Evolutionary conservation across 2,329 filamentous ascomycete species (phyloP), one percentile per base, ranked within the genome.

Genomic region (Penicillium brevicompactum): DNA sequence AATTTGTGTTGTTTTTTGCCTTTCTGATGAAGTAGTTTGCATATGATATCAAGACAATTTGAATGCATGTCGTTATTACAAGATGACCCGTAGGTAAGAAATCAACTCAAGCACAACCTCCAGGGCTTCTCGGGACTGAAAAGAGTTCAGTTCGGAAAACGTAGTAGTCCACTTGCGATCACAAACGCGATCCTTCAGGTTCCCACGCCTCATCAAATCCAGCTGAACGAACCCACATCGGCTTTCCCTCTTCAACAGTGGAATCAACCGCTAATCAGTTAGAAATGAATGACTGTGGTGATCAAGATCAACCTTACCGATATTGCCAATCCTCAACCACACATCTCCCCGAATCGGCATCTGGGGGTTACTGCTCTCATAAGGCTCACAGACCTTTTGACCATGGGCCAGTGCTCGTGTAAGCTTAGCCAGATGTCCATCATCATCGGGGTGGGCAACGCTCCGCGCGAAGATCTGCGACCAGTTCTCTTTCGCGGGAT

Each of bases 371-470:
- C 16, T 51, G 9, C 51, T 62, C 50, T 78, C 73, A 54, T 70
- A 74, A 14, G 64, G 59, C 40, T 66, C 62, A 46, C 74, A 78
- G 1, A 70, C 83, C 74, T 73, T 75, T 73, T 87, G 79, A 1
- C 85, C 90, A 64, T 91, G 74, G 4, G 83, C 82, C 16, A 94
- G 71, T 1, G 90, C 87, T 31, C 92, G 79, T 7, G 87, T 79
- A 5, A 95, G 75, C 73, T 97, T 97, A 51, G 87, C 80, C 9
- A 85, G 80, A 74, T 97, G 93, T 0, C 92, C 92, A 71, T 97
- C 92, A 62, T 96, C 92, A 2, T 41, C 27, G 0, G 80, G 67
- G 21, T 78, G 68, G 34, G 65, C 62, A 51, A 80, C 80, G 47
- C 74, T 82, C 49, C 70, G 77, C 57, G 73, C 67, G 57, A 81